Evolutionary conservation across 768 basidiomycete genomes (phyloP).

Genomic region (Nidularia pulvinata): DNA sequence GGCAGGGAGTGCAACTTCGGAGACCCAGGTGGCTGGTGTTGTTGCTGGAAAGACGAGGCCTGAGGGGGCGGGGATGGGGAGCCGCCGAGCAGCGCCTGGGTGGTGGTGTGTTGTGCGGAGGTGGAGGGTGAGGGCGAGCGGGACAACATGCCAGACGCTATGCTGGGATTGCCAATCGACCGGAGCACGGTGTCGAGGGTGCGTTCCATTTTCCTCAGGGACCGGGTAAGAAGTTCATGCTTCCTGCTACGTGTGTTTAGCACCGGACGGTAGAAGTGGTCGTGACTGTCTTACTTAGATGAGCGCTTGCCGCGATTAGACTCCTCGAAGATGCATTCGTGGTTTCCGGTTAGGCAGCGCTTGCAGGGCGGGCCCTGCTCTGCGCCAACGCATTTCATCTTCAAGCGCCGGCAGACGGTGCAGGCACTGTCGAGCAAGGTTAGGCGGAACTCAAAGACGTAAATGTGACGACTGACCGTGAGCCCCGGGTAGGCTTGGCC

Average conservation of each 20-base stretch:
- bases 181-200: slow-evolving; percentile 91
- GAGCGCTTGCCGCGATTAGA: slow-evolving; percentile 93
- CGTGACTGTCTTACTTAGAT: slow-evolving; percentile 56
- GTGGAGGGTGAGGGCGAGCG: slow-evolving; percentile 84
- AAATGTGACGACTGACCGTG: slow-evolving; percentile 49
- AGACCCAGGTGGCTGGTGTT: slow-evolving; percentile 45
- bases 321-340: slow-evolving; percentile 97
- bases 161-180: slow-evolving; percentile 84
- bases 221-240: slow-evolving; percentile 79
- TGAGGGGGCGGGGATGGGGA: slow-evolving; percentile 46
- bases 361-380: slow-evolving; percentile 93
- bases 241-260: slow-evolving; percentile 54
- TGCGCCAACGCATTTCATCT: slow-evolving; percentile 93
- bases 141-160: slow-evolving; percentile 80
- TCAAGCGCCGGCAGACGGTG: slow-evolving; percentile 87
- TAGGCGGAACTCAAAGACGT: not conserved
- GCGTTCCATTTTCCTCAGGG: slow-evolving; percentile 88
- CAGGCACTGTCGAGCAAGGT: slow-evolving; percentile 62
- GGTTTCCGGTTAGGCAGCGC: slow-evolving; percentile 73
- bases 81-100: slow-evolving; percentile 54
- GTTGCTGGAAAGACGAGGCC: slow-evolving; percentile 19
- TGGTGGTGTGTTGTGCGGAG: slow-evolving; percentile 46
- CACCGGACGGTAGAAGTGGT: slow-evolving; percentile 11
- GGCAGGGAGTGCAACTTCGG: slow-evolving; percentile 91
- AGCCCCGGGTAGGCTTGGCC: slow-evolving; percentile 86